Base-by-base conservation (phyloP, 116 monocot species). In the Iris pallida region DNA sequence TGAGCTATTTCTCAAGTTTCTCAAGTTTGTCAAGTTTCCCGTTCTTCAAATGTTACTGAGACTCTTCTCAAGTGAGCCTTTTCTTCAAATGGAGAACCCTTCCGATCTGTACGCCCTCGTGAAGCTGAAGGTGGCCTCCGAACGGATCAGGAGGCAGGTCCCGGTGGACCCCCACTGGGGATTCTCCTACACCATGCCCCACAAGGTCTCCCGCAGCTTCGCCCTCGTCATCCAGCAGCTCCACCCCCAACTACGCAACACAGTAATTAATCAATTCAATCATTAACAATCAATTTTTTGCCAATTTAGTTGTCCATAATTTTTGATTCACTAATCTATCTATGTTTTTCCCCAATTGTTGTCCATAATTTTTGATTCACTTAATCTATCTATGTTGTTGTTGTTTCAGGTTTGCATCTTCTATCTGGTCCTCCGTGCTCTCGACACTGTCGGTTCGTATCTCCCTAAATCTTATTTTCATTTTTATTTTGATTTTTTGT, bases 221-320 rank as follows among this genome's bases (percentile, higher is more conserved):
- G 80, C 88, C 18, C 78, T 92, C 73, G 92, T 92, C 70, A 92
- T 92, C 70, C 83, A 92, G 78, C 92, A 92, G 65, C 88, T 92
- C 61, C 55, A 49, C 15, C 67, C 81, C 54, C 71, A 85, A n/a
- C 92, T 92, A 59, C 88, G 92, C 59, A 83, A 92, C 70, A 88
- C 92, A 5, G 92, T 88, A 53, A 1, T 30, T 3, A 30, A n/a
- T n/a, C n/a, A n/a, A n/a, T n/a, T n/a, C n/a, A n/a, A n/a, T n/a
- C n/a, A n/a, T n/a, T n/a, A n/a, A n/a, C n/a, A n/a, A n/a, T n/a
- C n/a, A n/a, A n/a, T n/a, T n/a, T n/a, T n/a, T n/a, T n/a, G n/a
- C n/a, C n/a, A n/a, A n/a, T n/a, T n/a, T n/a, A n/a, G n/a, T n/a
- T n/a, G n/a, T 30, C 3, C 30, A 30, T 30, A 30, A 30, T 30